Evolutionary conservation across 208 protist species (phyloP).

Genomic region (Vickermania ingenoplastis): DNA sequence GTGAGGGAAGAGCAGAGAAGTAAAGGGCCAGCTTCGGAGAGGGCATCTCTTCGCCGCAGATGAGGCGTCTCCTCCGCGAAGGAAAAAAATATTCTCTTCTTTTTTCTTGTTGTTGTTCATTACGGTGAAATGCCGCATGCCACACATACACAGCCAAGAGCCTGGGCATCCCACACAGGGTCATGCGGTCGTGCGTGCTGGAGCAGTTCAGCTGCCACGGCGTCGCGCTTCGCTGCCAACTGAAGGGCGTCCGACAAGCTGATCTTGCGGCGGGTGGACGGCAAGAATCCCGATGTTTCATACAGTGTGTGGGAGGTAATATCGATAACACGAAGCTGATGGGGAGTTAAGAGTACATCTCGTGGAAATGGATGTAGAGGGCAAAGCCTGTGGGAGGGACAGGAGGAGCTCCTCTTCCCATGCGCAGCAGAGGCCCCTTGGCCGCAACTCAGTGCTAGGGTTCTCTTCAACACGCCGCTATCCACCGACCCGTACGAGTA

Average conservation of each 20-base stretch:
- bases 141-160: slow-evolving; percentile 51
- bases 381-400: background rate
- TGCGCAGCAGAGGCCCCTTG: background rate
- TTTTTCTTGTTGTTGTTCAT: too few relatives aligned
- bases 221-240: slow-evolving; percentile 21
- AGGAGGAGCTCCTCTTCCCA: background rate
- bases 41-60: background rate
- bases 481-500: slow-evolving; percentile 55
- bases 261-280: slow-evolving; percentile 16
- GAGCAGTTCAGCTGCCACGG: slow-evolving; percentile 21
- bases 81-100: too few relatives aligned
- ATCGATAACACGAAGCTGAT: slow-evolving; percentile 39
- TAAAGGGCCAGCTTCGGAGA: background rate
- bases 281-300: slow-evolving; percentile 34
- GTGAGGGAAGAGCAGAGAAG: too few relatives aligned
- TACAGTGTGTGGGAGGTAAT: slow-evolving; percentile 57
- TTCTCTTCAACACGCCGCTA: slow-evolving; percentile 30
- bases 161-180: slow-evolving; percentile 76
- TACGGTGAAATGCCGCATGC: slow-evolving; percentile 28
- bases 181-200: slow-evolving; percentile 27
- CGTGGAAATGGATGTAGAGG: slow-evolving; percentile 4
- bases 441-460: slow-evolving; percentile 17
- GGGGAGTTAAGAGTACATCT: slow-evolving; percentile 24
- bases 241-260: slow-evolving; percentile 31
- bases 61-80: background rate